phyloP scores from a whole-genome alignment of 1,139 yeast genomes.

The Zygotorulaspora mrakii region DNA sequence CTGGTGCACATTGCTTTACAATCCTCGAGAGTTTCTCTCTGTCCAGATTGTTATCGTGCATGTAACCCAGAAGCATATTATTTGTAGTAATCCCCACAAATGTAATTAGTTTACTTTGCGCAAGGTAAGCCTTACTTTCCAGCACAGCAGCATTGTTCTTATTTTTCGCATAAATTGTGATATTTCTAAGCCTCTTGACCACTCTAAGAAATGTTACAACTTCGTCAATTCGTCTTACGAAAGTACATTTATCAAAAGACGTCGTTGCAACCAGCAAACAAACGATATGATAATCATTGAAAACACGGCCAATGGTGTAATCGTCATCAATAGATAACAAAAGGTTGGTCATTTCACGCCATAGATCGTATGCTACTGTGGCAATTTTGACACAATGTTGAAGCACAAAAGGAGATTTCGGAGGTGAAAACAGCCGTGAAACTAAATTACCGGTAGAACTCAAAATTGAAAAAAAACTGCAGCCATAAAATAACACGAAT shows the following conservation, averaged over 20 bases:
- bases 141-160: conserved; percentile 12
- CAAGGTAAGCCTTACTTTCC: conserved; percentile 19
- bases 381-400: conserved; percentile 8
- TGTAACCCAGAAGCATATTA: conserved; percentile 18
- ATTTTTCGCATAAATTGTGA: conserved; percentile 13
- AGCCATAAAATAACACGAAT: conserved; percentile 21
- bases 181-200: conserved; percentile 18
- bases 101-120: conserved; percentile 19
- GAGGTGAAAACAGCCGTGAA: conserved; percentile 21
- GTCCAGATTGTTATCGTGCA: conserved; percentile 15
- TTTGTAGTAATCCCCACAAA: conserved; percentile 23
- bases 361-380: conserved; percentile 12
- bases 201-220: conserved; percentile 17
- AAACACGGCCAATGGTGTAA: conserved; percentile 19
- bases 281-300: conserved; percentile 18
- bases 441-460: conserved; percentile 24
- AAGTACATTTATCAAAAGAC: conserved; percentile 11
- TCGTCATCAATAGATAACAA: conserved; percentile 18
- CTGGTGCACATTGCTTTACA: conserved; percentile 20
- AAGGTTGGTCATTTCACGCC: conserved; percentile 23
- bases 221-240: conserved; percentile 17
- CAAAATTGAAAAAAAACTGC: conserved; percentile 15
- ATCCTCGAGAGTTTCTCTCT: conserved; percentile 17
- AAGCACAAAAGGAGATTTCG: conserved; percentile 8
- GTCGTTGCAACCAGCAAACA: conserved; percentile 19